These are phyloP conservation scores for Nitzschia sp. DNA, from an alignment of 108 stramenopile genomes.

Conservation along the genomic window DNA sequence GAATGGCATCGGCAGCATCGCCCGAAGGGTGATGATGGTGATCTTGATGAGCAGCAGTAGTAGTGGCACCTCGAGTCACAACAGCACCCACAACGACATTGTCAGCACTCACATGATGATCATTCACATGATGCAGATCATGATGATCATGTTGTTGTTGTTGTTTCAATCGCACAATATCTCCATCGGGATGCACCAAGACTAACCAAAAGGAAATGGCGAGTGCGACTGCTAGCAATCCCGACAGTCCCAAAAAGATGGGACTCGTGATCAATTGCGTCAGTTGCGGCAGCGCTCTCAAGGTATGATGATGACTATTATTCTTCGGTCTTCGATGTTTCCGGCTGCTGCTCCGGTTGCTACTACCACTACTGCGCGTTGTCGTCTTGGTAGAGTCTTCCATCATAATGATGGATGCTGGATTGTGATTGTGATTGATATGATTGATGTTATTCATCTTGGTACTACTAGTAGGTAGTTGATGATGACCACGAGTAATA, in stretches of 20 bases:
- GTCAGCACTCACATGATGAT: neutral
- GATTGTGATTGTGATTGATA: too few species aligned
- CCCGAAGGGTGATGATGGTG: neutral
- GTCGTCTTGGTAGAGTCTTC: too few species aligned
- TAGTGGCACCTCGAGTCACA: neutral
- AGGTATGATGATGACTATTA: neutral
- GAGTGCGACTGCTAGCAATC: conserved; percentile 12
- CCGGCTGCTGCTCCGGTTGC: neutral
- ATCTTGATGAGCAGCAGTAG: neutral
- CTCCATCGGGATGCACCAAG: conserved; percentile 6
- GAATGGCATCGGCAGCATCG: neutral
- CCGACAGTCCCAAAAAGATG: conserved; percentile 18
- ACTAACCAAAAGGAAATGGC: conserved; percentile 16
- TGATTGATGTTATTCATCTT: too few species aligned
- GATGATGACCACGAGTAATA: too few species aligned
- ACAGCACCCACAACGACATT: neutral
- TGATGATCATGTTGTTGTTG: neutral
- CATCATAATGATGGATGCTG: too few species aligned
- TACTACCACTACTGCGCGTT: neutral
- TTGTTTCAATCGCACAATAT: neutral
- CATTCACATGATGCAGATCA: too few species aligned
- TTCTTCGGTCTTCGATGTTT: neutral
- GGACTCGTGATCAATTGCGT: conserved; percentile 9
- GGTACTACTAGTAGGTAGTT: too few species aligned
- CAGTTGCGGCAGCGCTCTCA: neutral